Evolutionary conservation across 805 yeast genomes (phyloP), one percentile per base, ranked within the genome.

Genomic region (Nakazawaea holstii): DNA sequence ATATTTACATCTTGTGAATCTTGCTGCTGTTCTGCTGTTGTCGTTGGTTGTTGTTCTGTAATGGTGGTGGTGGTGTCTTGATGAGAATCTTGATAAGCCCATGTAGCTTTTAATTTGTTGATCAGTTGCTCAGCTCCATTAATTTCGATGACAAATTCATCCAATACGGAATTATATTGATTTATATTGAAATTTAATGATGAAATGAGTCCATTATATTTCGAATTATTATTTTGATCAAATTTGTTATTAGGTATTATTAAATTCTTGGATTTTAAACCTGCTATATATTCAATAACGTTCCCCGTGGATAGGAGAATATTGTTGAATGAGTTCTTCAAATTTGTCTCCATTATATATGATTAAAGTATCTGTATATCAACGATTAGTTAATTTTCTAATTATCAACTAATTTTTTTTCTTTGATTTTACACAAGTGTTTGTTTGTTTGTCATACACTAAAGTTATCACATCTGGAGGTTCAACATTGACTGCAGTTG

Each of bases 371-470:
- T n/a, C n/a, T n/a, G n/a, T n/a, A 8, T 31, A 5, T 15, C 17
- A 29, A 39, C 6, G 29, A 15, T n/a, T 13, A 17, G 71, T 52
- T 3, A 70, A 67, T 20, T 75, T 55, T 5, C 67, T 30, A 30
- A 4, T 11, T 30, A n/a, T 11, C 20, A 10, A 10, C 20, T 55
- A 24, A 69, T 64, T 50, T 72, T 75, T 50, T 71, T 71, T 33
- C n/a, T n/a, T n/a, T n/a, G n/a, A n/a, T n/a, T n/a, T n/a, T n/a
- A n/a, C n/a, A n/a, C n/a, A n/a, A n/a, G n/a, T n/a, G n/a, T n/a
- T n/a, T n/a, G n/a, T n/a, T n/a, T n/a, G n/a, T n/a, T n/a, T n/a
- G n/a, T n/a, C n/a, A n/a, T n/a, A n/a, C n/a, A n/a, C n/a, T n/a
- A n/a, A n/a, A n/a, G n/a, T n/a, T n/a, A n/a, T n/a, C n/a, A n/a